Conservation (phyloP, 148 eudicot species). For the Vaccinium vitisidaea region DNA sequence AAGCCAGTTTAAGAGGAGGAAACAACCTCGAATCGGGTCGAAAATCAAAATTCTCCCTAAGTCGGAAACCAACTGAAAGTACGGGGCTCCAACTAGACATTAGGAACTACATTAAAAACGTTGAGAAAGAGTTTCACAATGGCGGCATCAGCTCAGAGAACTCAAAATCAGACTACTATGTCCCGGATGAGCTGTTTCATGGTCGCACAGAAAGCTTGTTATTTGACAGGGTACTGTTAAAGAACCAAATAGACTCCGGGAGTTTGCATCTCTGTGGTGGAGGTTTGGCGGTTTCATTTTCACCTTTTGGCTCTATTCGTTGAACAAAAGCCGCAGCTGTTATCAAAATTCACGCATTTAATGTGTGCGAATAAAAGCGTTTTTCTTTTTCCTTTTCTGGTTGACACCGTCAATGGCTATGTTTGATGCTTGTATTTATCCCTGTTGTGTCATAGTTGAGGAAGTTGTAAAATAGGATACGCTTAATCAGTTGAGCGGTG, state of each 20-base stretch:
- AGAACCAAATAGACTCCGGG: slow-evolving; percentile 73
- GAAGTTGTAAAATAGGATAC: background rate
- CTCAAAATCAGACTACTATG: slow-evolving; percentile 21
- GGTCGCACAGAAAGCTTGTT: slow-evolving; percentile 39
- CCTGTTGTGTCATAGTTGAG: background rate
- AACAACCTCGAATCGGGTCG: slow-evolving; percentile 16
- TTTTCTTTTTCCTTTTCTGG: background rate
- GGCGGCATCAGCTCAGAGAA: slow-evolving; percentile 24
- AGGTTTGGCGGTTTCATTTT: slow-evolving; percentile 29
- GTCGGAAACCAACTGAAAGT: slow-evolving; percentile 31
- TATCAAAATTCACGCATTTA: background rate
- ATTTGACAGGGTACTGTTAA: slow-evolving; percentile 51
- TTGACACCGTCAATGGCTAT: background rate
- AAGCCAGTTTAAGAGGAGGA: slow-evolving; percentile 20
- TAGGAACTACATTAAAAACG: slow-evolving; percentile 43
- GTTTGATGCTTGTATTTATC: background rate
- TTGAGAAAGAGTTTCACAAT: slow-evolving; percentile 36
- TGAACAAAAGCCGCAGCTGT: slow-evolving; percentile 12
- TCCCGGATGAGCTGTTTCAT: slow-evolving; percentile 31
- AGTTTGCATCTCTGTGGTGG: slow-evolving; percentile 69
- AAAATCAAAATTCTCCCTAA: slow-evolving; percentile 49
- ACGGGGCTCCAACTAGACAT: slow-evolving; percentile 48
- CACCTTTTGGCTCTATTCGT: slow-evolving; percentile 41
- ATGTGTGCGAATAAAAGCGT: background rate
- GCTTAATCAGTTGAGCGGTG: background rate